Evolutionary conservation across 768 basidiomycete species (phyloP), one percentile per base, ranked within the genome.

Genomic region (Podaxis pistillaris): DNA sequence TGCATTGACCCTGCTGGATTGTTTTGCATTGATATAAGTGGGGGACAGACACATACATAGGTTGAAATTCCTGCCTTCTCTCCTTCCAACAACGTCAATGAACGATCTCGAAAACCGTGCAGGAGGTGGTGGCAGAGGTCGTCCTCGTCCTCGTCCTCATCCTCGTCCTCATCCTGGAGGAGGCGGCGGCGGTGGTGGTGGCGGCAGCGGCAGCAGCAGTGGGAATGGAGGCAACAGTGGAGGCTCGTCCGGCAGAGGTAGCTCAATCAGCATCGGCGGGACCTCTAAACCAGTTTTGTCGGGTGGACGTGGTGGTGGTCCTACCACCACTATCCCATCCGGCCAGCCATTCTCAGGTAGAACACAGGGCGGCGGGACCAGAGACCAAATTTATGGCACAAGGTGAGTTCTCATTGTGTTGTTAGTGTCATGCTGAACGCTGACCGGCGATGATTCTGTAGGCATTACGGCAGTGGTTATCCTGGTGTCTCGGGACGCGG

Each of bases 391-490:
- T n/a, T 47, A 47, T 19, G 46, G 46, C n/a, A 47, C 46, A 8
- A 47, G 6, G 46, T 22, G 7, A 47, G 19, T n/a, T n/a, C 7
- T 47, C 19, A 8, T 22, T 17, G 19, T 8, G 12, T 19, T 0
- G n/a, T 19, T 22, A 5, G 17, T 19, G n/a, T 47, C 19, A 8
- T 8, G 15, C n/a, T 9, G n/a, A 19, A 47, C 22, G n/a, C 1
- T 47, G 46, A 47, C n/a, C 7, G 19, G 2, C n/a, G 1, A 19
- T 47, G n/a, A n/a, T 22, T 47, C 19, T 47, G n/a, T 47, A 47
- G 46, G n/a, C 46, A 47, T 15, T 47, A 47, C 64, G 87, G 86
- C 5, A 87, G 85, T 66, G 86, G 87, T 2, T 88, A 88, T 66
- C 86, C 86, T 46, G 82, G 82, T 0, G 28, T 77, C 12, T 50